Conservation (phyloP, 768 basidiomycete species). For the Pulveroboletus sp. region DNA sequence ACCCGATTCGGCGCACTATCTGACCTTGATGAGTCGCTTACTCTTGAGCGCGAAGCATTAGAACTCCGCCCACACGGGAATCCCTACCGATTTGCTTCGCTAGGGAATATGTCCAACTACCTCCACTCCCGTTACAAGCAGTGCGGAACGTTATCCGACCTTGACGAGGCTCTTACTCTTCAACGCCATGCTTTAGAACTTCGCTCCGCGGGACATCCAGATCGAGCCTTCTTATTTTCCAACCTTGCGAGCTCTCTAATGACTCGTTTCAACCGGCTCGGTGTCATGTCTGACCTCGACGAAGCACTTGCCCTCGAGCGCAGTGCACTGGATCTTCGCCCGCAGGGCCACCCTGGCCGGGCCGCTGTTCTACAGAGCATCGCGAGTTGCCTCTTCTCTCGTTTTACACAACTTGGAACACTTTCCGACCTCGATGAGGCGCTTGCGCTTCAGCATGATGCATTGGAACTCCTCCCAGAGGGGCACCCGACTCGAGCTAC, state of each 20-base stretch:
- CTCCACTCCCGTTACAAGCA: background rate
- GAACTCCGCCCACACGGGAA: background rate
- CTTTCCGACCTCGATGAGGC: background rate
- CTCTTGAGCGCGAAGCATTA: background rate
- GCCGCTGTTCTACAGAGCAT: background rate
- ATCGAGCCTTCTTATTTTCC: background rate
- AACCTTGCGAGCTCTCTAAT: background rate
- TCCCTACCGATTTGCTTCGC: background rate
- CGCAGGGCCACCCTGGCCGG: constrained; percentile 7
- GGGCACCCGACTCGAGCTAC: background rate
- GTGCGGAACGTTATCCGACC: background rate
- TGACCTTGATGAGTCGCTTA: background rate
- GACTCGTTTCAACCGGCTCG: background rate
- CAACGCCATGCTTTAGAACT: background rate
- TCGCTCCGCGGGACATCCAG: background rate
- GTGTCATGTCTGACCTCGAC: background rate
- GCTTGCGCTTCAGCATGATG: background rate
- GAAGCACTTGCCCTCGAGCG: constrained; percentile 3
- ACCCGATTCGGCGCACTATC: background rate
- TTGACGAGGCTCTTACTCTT: background rate
- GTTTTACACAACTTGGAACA: background rate
- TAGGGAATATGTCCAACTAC: background rate
- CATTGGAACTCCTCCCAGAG: background rate
- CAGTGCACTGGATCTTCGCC: constrained; percentile 1
- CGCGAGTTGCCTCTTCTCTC: background rate